These are phyloP conservation scores for Fusarium albosuccineum DNA, from an alignment of 2,329 filamentous ascomycete genomes.

Conservation along the genomic window DNA sequence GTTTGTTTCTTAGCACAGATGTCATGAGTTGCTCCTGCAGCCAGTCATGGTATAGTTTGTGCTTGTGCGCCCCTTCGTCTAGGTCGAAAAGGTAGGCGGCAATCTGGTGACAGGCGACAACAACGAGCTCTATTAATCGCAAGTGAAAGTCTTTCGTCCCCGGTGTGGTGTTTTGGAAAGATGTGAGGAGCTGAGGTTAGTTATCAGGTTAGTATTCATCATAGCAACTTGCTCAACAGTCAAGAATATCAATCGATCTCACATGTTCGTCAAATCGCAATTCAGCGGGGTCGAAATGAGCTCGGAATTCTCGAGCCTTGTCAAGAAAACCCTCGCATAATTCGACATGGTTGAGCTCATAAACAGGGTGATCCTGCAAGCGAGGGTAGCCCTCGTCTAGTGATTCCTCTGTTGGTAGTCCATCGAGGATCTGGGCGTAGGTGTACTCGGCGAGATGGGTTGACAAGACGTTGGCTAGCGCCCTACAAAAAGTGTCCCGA, in stretches of 20 bases:
- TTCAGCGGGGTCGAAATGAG: rapidly evolving
- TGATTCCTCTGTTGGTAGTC: not conserved
- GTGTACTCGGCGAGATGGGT: constrained; percentile 4
- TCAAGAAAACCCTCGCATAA: constrained; percentile 15
- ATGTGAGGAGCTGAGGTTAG: not conserved
- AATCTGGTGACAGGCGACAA: constrained; percentile 14
- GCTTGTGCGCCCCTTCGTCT: constrained; percentile 1
- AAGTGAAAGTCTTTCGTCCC: constrained; percentile 2
- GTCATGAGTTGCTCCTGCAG: not conserved
- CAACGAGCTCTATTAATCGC: constrained; percentile 19
- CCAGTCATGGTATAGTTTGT: constrained; percentile 3
- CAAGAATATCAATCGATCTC: not conserved
- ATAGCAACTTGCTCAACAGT: not conserved
- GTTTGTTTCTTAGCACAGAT: no score
- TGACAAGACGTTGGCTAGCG: not conserved
- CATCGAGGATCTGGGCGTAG: constrained; percentile 23
- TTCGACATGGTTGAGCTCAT: not conserved
- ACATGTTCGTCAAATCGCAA: not conserved
- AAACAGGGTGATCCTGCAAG: not conserved
- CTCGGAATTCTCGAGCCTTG: not conserved
- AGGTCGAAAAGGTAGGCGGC: not conserved
- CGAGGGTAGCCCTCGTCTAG: not conserved
- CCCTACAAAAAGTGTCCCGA: not conserved
- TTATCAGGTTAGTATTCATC: not conserved
- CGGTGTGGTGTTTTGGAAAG: not conserved